Base-by-base conservation (phyloP, 176 grass and related monocot species). In the Ananas comosus region DNA sequence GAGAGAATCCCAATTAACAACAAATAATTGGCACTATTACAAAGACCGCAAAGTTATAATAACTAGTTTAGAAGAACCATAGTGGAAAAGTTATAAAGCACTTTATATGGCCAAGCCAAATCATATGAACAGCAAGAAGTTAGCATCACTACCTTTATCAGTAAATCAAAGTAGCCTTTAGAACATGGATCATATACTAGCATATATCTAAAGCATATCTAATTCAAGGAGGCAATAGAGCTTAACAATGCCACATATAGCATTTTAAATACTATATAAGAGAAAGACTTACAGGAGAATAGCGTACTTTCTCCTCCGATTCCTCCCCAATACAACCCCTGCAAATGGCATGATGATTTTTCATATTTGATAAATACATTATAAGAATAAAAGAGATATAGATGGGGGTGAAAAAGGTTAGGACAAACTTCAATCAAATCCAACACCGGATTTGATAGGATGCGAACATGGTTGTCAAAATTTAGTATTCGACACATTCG, bases 311-410 rank as follows among this genome's bases (percentile, higher is more conserved):
- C 65, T 92, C 80, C 78, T 85, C 70, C 86, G 76, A 80, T 87
- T 90, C 93, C 77, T 88, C 86, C 17, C 89, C 93, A 67, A 97
- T 83, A 51, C 86, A 80, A 72, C 84, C 93, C 89, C 89, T 97
- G 73, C 24, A 72, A 80, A 80, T 23, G 66, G 13, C 64, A 69
- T 10, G 68, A n/a, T 54, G n/a, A 28, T 50, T 81, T 28, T 76
- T 70, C 23, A 51, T 17, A 69, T 24, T 69, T 47, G 65, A 64
- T 10, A 57, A 24, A 51, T 5, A 72, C 42, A 72, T 21, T 3
- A n/a, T 52, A 42, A 42, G 33, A 6, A 42, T 42, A 42, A 42
- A 42, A 42, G 33, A 78, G 13, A 72, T 9, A 74, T 9, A 74
- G 25, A 28, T 51, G 52, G 47, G 16, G 13, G 49, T 3, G 33